Conservation (phyloP, 2,329 filamentous ascomycete species). For the Diaporthe destruens region DNA sequence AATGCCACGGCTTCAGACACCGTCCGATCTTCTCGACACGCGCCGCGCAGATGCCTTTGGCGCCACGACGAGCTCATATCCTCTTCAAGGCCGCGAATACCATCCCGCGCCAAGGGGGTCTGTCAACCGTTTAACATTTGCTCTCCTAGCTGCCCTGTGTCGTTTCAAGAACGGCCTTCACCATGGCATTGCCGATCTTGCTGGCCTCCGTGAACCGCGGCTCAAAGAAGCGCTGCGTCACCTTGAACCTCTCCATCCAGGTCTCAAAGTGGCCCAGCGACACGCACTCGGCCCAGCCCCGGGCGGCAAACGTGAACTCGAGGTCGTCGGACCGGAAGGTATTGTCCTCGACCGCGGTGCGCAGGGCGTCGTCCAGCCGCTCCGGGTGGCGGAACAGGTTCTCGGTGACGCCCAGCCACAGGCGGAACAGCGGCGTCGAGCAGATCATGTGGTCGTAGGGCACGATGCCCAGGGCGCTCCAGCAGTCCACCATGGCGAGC, state of each 20-base stretch:
- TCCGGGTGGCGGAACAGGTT: slow-evolving; percentile 89
- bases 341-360: slow-evolving; percentile 88
- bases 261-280: slow-evolving; percentile 91
- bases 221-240: slow-evolving; percentile 91
- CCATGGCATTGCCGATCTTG: slow-evolving; percentile 94
- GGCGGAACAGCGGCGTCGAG: slow-evolving; percentile 94
- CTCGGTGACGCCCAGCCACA: slow-evolving; percentile 97
- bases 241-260: slow-evolving; percentile 91
- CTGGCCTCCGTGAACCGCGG: slow-evolving; percentile 90
- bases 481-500: slow-evolving; percentile 98
- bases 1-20: neutral
- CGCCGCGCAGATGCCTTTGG: neutral
- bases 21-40: slow-evolving; percentile 7
- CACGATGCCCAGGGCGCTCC: slow-evolving; percentile 92
- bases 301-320: slow-evolving; percentile 96
- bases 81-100: neutral
- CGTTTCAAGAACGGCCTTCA: slow-evolving; percentile 92
- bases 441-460: slow-evolving; percentile 99
- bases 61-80: slow-evolving; percentile 3
- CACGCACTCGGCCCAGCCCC: slow-evolving; percentile 96
- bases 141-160: slow-evolving; percentile 53
- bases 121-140: neutral
- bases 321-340: slow-evolving; percentile 95
- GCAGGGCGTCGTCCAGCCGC: slow-evolving; percentile 85
- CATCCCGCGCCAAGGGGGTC: slow-evolving; percentile 5